A percentile compares a stretch with the other conserved stretches of the same genome.
Conservation (phyloP, 2,329 filamentous ascomycete species). For the Akanthomyces muscarius region DNA sequence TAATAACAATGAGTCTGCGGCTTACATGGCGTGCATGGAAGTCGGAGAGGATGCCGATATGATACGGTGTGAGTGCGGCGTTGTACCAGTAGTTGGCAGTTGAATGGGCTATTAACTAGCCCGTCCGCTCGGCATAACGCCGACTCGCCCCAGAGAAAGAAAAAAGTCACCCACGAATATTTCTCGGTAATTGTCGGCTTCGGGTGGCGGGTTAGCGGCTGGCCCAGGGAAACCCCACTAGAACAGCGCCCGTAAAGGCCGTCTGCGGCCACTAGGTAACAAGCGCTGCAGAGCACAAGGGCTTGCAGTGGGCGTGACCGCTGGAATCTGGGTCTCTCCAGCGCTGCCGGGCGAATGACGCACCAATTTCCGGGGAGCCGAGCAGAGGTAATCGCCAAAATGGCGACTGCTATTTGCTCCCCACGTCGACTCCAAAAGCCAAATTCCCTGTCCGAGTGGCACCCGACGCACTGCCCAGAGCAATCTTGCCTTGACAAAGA, state of each 20-base stretch:
- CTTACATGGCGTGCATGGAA: constrained; percentile 4
- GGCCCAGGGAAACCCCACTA: neutral
- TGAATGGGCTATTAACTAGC: neutral
- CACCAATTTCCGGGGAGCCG: constrained; percentile 9
- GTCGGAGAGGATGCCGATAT: constrained; percentile 6
- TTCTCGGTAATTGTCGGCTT: constrained; percentile 17
- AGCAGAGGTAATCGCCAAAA: constrained; percentile 13
- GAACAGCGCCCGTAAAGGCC: neutral
- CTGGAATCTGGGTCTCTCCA: constrained; percentile 4
- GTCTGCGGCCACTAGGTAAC: neutral
- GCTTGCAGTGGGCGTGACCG: constrained; percentile 16
- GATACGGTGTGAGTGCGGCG: neutral
- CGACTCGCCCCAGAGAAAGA: neutral
- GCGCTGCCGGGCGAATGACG: constrained; percentile 19
- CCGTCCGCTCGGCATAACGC: constrained; percentile 9
- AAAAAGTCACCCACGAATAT: constrained; percentile 1
- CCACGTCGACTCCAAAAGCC: neutral
- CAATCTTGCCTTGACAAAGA: constrained; percentile 7
- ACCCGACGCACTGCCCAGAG: constrained; percentile 6
- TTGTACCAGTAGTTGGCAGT: no score
- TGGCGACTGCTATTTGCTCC: constrained; percentile 13
- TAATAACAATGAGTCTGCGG: neutral
- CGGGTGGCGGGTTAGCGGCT: constrained; percentile 6
- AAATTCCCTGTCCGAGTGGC: neutral
- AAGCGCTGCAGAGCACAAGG: neutral